Evolutionary conservation across 306 rosid genomes (phyloP), one percentile per base, ranked within the genome.

Genomic region (Dalbergia oliveri): DNA sequence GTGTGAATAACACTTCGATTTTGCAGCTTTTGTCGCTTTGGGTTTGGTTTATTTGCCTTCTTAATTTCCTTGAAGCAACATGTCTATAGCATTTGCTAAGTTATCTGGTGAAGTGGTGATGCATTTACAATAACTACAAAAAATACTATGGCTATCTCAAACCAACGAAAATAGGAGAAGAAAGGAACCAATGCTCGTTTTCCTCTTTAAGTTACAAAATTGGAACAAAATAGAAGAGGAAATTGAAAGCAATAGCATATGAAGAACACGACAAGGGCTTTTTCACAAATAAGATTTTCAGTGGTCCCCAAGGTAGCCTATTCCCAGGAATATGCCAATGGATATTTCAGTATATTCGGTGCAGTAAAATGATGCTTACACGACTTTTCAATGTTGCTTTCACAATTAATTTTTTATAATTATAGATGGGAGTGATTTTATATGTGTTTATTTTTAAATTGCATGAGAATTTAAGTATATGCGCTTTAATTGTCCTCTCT

Each of bases 251-350:
- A 11, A 23, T 45, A 37, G 47, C 47, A 23, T 11, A 13, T 56
- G 53, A 19, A 57, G 8, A 56, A 18, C 31, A 74, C 4, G 61
- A 57, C 61, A 72, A 53, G 14, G 41, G 5, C 26, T 31, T 41
- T 12, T 11, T 9, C 16, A 60, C 66, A 33, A 54, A 41, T 3
- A 34, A 14, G 10, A 63, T 34, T 37, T 49, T 70, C 43, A 16
- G 44, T 26, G 49, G 23, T 34, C 14, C 45, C 14, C 31, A 54
- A 13, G 33, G 66, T 9, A 18, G 73, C 53, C 57, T 49, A 61
- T 61, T 79, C 33, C 53, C 21, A 41, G 58, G 83, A 80, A 72
- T 80, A 72, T 71, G 23, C 62, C 47, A 21, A 69, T 5, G 83
- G 41, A 71, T 80, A 72, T 72, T 53, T 62, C 73, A 10, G 64